Conservation (phyloP, 2,329 filamentous ascomycete species). For the Clonostachys rhizophaga region DNA sequence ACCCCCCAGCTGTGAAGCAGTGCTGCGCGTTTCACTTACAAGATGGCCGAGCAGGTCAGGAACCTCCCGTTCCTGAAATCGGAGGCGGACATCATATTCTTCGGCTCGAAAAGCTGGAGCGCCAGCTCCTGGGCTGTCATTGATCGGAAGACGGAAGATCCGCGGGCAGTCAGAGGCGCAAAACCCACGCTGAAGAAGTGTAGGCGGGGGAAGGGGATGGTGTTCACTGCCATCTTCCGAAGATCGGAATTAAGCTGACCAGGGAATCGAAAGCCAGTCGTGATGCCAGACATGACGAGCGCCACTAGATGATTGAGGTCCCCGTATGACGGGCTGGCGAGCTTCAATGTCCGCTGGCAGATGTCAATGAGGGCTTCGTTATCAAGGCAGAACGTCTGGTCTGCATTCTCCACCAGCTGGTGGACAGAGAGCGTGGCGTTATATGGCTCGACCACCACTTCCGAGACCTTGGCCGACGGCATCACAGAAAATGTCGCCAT, state of each 20-base stretch:
- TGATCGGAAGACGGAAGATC: conserved; percentile 90
- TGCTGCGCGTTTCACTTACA: conserved; percentile 55
- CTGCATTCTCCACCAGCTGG: conserved; percentile 99
- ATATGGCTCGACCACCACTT: conserved; percentile 99
- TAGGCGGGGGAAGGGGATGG: conserved; percentile 99
- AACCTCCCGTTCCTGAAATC: conserved; percentile 99
- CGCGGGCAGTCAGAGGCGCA: conserved; percentile 86
- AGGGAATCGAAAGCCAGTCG: conserved; percentile 97
- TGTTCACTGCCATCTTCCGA: conserved; percentile 99
- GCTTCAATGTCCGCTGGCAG: conserved; percentile 99
- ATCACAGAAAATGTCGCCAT: conserved; percentile 99
- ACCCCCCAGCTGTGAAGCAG: not conserved
- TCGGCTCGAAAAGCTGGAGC: conserved; percentile 99
- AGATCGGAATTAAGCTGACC: conserved; percentile 99
- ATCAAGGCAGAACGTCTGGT: conserved; percentile 99
- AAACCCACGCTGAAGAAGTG: conserved; percentile 99
- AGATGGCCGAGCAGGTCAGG: conserved; percentile 98
- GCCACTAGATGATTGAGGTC: conserved; percentile 99
- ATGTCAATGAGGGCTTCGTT: conserved; percentile 99
- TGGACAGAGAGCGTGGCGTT: conserved; percentile 98
- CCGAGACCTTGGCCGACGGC: conserved; percentile 98
- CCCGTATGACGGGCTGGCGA: conserved; percentile 96
- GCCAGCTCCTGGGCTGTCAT: conserved; percentile 97
- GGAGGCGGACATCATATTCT: conserved; percentile 99
- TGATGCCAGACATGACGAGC: conserved; percentile 98